Evolutionary conservation across 192 early-diverging fungal genomes (phyloP), one percentile per base, ranked within the genome.

Genomic region (Podila epigama): DNA sequence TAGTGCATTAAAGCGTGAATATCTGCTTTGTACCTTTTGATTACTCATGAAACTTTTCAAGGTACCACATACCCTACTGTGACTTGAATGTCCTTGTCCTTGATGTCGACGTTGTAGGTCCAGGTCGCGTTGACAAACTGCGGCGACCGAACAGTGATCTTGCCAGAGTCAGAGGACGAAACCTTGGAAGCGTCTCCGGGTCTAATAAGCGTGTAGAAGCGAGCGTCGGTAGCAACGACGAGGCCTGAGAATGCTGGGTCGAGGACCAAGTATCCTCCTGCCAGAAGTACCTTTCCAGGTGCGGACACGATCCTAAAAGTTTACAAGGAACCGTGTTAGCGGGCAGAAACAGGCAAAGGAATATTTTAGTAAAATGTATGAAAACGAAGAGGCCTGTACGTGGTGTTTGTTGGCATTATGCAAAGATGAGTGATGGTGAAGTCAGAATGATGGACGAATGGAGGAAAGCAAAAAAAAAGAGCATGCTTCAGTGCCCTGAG

Each of bases 201-300:
- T 8, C 58, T 68, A 22, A 95, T 88, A 9, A 88, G 78, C 3
- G 91, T 85, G 79, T 93, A 96, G 63, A 99, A 96, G 28, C 96
- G 85, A 10, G 97, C 87, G 51, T 89, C 85, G 5, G 94, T 92
- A 20, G 91, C 94, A 37, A 97, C 82, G 5, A 97, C 95, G 20
- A 97, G 83, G 4, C 96, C 97, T 22, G 80, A 80, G 79, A 91
- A 93, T 25, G 62, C 62, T 29, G 84, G 90, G 58, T 96, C 94
- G 13, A 99, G 86, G 7, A 99, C 95, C 0, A 99, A 86, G 78
- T 99, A 99, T 22, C 97, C 97, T 25, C 97, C 97, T 0, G 88
- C 83, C 0, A 98, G 36, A 7, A 99, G 91, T 13, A 97, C 97
- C 69, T 99, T 99, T 13, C 97, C 97, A 5, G 97, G 95, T 8